phyloP scores from a whole-genome alignment of 345 rosid genomes.

The Capsella bursapastoris region DNA sequence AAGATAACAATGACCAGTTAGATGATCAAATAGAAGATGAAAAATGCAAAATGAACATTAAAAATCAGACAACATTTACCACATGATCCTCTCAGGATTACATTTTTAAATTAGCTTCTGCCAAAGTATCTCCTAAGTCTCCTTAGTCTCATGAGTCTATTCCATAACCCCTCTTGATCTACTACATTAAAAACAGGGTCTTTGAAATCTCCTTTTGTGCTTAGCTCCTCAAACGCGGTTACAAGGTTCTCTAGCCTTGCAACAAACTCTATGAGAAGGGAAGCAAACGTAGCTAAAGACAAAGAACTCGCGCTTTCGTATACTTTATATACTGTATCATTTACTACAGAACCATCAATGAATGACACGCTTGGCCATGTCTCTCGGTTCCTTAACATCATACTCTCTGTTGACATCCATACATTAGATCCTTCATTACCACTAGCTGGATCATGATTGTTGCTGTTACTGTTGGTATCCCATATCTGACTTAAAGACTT shows the following conservation, averaged over 20 bases:
- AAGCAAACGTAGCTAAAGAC: conserved; percentile 77
- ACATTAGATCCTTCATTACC: conserved; percentile 32
- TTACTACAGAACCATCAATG: conserved; percentile 37
- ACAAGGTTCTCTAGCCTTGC: conserved; percentile 84
- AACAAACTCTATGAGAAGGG: conserved; percentile 80
- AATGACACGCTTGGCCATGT: conserved; percentile 72
- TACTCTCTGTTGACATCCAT: conserved; percentile 49
- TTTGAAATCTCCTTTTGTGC: conserved; percentile 67
- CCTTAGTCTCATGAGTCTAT: conserved; percentile 35
- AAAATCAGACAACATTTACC: neutral
- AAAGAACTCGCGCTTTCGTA: conserved; percentile 83
- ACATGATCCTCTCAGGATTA: neutral
- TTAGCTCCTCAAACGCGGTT: conserved; percentile 65
- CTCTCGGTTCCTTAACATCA: conserved; percentile 35
- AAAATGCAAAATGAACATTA: neutral
- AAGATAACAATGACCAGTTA: neutral
- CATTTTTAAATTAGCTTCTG: neutral
- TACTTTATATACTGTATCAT: conserved; percentile 56
- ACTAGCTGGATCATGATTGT: conserved; percentile 26
- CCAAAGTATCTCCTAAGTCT: conserved; percentile 45
- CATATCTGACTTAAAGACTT: conserved; percentile 57
- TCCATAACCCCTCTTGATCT: conserved; percentile 46
- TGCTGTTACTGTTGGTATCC: conserved; percentile 43
- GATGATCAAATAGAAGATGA: conserved; percentile 9
- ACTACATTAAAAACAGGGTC: conserved; percentile 35